These are phyloP conservation scores for Umbelopsis sp. DNA, from an alignment of 192 early-diverging fungal species.

Conservation along the genomic window DNA sequence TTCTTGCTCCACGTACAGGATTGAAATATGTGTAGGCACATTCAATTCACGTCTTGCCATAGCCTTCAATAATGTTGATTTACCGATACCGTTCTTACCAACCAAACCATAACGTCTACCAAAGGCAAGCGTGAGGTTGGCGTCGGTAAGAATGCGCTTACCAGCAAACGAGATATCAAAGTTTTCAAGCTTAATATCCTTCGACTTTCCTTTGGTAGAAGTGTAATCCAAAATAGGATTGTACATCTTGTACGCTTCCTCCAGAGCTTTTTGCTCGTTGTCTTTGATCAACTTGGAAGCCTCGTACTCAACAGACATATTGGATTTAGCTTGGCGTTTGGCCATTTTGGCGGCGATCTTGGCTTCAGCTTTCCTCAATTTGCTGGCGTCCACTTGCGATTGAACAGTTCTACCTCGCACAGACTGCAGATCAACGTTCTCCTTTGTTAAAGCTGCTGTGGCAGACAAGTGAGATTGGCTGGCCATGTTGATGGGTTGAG, in stretches of 20 bases:
- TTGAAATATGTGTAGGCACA: slow-evolving; percentile 88
- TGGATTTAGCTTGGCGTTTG: slow-evolving; percentile 70
- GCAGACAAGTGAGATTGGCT: slow-evolving; percentile 63
- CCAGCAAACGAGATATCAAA: slow-evolving; percentile 97
- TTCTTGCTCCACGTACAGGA: slow-evolving; percentile 98
- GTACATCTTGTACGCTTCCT: slow-evolving; percentile 79
- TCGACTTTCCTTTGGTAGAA: slow-evolving; percentile 78
- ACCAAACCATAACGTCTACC: slow-evolving; percentile 96
- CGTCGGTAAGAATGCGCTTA: slow-evolving; percentile 89
- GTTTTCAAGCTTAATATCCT: slow-evolving; percentile 96
- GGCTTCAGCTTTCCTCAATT: slow-evolving; percentile 89
- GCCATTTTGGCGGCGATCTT: slow-evolving; percentile 91
- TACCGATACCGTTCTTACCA: slow-evolving; percentile 90
- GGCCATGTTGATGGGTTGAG: slow-evolving; percentile 72
- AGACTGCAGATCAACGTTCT: slow-evolving; percentile 67
- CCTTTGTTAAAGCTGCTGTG: slow-evolving; percentile 47
- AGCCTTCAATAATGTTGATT: slow-evolving; percentile 79
- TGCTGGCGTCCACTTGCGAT: slow-evolving; percentile 77
- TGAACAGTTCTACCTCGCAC: slow-evolving; percentile 65
- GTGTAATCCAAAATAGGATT: slow-evolving; percentile 90
- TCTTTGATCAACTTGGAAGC: slow-evolving; percentile 72
- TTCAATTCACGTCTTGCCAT: slow-evolving; percentile 84
- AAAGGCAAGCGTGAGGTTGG: slow-evolving; percentile 80
- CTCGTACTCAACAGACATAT: slow-evolving; percentile 59
- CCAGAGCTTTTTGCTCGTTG: slow-evolving; percentile 59